Conservation (phyloP, 2,329 filamentous ascomycete species). For the Aspergillus viridinutans region DNA sequence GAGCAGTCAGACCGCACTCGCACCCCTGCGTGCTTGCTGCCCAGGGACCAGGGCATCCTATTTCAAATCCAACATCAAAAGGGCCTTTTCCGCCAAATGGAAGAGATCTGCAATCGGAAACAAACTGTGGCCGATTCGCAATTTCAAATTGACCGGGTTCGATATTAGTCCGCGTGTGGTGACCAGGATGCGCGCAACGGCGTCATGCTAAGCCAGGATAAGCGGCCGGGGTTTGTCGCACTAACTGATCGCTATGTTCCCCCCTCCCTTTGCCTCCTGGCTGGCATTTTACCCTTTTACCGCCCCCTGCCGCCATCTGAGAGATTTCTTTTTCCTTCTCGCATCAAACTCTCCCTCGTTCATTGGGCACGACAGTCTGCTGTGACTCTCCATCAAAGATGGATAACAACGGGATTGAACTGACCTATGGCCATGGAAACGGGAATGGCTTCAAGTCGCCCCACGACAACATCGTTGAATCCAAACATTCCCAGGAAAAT, state of each 20-base stretch:
- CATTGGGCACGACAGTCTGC: no score
- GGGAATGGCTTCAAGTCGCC: background rate
- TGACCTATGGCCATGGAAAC: background rate
- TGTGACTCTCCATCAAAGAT: background rate
- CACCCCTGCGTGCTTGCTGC: background rate
- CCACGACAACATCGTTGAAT: background rate
- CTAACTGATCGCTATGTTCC: no score
- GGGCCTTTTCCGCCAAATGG: background rate
- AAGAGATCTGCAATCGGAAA: background rate
- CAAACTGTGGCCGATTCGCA: background rate
- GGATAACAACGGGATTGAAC: background rate
- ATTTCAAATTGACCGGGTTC: background rate
- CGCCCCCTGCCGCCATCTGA: background rate
- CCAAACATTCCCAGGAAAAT: background rate
- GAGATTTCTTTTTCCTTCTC: background rate
- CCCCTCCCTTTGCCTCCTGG: background rate
- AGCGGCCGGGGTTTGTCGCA: background rate
- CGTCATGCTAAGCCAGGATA: background rate
- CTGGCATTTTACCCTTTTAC: background rate
- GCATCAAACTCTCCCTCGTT: no score
- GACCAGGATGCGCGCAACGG: background rate
- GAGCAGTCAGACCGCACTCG: no score
- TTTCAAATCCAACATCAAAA: background rate
- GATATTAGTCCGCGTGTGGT: background rate
- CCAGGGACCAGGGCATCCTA: background rate